Conservation (phyloP, 2,329 filamentous ascomycete genomes). For the Rutstroemia sp. region DNA sequence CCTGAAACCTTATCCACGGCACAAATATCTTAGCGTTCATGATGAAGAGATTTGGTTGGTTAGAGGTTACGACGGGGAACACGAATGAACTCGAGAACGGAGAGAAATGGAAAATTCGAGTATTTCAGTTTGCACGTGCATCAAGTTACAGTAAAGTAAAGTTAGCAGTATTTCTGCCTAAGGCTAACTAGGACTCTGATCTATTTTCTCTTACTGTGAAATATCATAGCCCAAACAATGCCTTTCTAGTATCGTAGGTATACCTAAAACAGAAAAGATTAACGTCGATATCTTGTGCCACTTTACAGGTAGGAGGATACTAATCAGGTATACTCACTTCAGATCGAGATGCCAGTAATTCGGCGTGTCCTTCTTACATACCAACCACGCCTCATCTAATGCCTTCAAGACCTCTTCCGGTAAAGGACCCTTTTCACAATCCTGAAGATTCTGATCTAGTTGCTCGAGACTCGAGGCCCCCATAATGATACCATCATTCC, state of each 20-base stretch:
- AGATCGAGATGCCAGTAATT: constrained; percentile 30
- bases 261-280: constrained; percentile 7
- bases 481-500: constrained; percentile 36
- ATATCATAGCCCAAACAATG: constrained; percentile 15
- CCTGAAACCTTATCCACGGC: too few species aligned
- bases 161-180: too few species aligned
- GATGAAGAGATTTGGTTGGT: too few species aligned
- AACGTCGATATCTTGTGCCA: neutral
- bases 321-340: constrained; percentile 14
- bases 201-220: neutral
- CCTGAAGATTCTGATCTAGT: constrained; percentile 35
- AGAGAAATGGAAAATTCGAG: too few species aligned
- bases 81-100: too few species aligned
- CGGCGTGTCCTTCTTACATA: constrained; percentile 41
- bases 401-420: constrained; percentile 57
- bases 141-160: too few species aligned
- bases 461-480: constrained; percentile 35
- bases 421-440: constrained; percentile 46
- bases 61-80: too few species aligned
- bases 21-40: too few species aligned
- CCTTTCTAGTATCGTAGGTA: constrained; percentile 23
- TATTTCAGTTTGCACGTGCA: too few species aligned
- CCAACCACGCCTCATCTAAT: constrained; percentile 56
- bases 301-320: too few species aligned
- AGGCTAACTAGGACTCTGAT: neutral